Evolutionary conservation across 306 rosid species (phyloP).

Genomic region (Ormosia semicastrata): DNA sequence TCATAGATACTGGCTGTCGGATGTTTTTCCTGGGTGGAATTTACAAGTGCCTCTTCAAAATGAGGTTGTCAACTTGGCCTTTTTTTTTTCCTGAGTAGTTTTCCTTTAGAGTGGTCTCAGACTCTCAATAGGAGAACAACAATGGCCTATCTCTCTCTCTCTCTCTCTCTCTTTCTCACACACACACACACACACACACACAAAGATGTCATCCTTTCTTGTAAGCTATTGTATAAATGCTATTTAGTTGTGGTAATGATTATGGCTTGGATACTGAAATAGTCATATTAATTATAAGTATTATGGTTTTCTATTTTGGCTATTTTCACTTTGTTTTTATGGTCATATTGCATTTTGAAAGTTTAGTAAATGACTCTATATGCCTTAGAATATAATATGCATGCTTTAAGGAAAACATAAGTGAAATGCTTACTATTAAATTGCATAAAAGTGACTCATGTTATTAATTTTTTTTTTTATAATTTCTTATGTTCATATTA

Average conservation of each 20-base stretch:
- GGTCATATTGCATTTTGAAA: conserved; percentile 15
- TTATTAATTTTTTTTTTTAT: not conserved
- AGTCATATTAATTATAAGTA: not conserved
- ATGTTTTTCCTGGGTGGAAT: conserved; percentile 43
- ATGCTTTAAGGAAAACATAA: not conserved
- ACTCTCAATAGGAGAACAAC: conserved; percentile 5
- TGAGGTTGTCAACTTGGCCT: conserved; percentile 51
- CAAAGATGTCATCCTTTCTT: not conserved
- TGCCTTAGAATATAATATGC: conserved; percentile 9
- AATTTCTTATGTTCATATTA: conserved; percentile 15
- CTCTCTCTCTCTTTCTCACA: not conserved
- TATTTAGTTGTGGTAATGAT: conserved; percentile 12
- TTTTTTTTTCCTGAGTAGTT: not conserved
- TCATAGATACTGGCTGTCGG: conserved; percentile 46
- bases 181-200: too few species aligned
- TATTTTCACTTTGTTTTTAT: conserved; percentile 7
- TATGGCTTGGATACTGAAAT: conserved; percentile 7
- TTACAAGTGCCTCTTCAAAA: conserved; percentile 39
- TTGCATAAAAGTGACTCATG: conserved; percentile 17
- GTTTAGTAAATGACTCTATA: conserved; percentile 19
- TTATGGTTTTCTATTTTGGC: not conserved
- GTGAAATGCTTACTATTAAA: conserved; percentile 15
- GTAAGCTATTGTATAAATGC: conserved; percentile 3
- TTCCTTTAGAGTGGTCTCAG: not conserved
- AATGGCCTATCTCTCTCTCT: not conserved